Percentiles rank a stretch among this genome's conserved stretches.
phyloP scores from a whole-genome alignment of 1,284 basidiomycete species.

The Naganishia cerealis region DNA sequence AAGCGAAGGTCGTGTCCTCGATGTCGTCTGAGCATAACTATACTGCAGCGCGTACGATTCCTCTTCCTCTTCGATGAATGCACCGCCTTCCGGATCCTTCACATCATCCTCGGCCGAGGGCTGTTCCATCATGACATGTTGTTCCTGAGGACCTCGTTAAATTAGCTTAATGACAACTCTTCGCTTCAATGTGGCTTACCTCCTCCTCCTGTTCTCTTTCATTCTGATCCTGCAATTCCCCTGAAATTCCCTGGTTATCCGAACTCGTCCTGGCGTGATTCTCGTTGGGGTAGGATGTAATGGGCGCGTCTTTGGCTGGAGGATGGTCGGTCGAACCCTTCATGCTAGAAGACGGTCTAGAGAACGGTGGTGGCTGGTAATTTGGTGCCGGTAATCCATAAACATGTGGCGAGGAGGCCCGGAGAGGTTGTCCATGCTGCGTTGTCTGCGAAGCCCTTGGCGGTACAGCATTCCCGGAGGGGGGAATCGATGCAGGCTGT shows the following conservation, averaged over 20 bases:
- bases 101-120: not conserved
- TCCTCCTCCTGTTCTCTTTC: not conserved
- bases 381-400: slow-evolving; percentile 18
- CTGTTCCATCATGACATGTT: not conserved
- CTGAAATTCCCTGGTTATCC: not conserved
- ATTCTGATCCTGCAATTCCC: not conserved
- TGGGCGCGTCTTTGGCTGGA: not conserved
- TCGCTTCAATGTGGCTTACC: slow-evolving; percentile 2
- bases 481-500: not conserved
- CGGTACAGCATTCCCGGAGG: not conserved
- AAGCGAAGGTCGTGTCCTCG: slow-evolving; percentile 6
- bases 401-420: not conserved
- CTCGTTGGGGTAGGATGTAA: slow-evolving; percentile 5
- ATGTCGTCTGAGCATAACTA: slow-evolving; percentile 10
- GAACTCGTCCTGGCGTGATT: slow-evolving; percentile 14
- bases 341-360: slow-evolving; percentile 20
- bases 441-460: not conserved
- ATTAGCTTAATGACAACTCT: not conserved
- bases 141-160: not conserved
- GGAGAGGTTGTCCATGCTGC: not conserved
- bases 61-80: slow-evolving; percentile 5
- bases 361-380: slow-evolving; percentile 23
- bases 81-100: slow-evolving; percentile 19
- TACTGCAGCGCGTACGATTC: not conserved
- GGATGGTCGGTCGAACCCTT: not conserved